A percentile compares a stretch with the other conserved stretches of the same genome.
Evolutionary conservation across 176 grass and related monocot genomes (phyloP).

Genomic region (Zoysia pacifica): DNA sequence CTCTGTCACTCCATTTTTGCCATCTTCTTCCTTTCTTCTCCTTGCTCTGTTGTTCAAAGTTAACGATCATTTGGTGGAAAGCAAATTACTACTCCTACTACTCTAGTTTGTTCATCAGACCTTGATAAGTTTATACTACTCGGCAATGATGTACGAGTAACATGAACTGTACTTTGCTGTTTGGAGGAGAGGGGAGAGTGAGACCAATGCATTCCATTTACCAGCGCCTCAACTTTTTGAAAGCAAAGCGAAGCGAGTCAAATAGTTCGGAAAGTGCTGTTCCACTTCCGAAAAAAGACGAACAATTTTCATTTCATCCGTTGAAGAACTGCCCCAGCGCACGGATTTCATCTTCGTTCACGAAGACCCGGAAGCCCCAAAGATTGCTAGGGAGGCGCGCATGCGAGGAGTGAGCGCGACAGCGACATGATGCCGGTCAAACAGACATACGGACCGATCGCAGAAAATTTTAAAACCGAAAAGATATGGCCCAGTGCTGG

Average conservation of each 20-base stretch:
- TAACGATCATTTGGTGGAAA: too few species aligned
- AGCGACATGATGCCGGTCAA: conserved; percentile 32
- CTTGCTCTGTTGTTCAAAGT: neutral
- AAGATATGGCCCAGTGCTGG: neutral
- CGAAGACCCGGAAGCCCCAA: too few species aligned
- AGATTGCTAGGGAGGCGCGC: neutral
- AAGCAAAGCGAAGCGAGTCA: neutral
- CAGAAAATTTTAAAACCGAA: neutral
- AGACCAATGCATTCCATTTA: too few species aligned
- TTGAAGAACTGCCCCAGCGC: neutral
- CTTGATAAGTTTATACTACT: neutral
- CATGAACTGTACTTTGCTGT: too few species aligned
- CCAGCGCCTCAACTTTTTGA: neutral
- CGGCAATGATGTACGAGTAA: too few species aligned
- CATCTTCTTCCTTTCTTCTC: neutral
- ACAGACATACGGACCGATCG: conserved; percentile 21
- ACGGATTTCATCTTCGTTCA: neutral
- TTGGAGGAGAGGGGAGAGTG: too few species aligned
- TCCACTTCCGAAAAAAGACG: neutral
- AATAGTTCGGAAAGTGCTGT: conserved; percentile 17
- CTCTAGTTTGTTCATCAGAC: neutral
- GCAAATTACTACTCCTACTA: too few species aligned
- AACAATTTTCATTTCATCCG: too few species aligned
- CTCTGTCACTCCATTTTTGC: neutral
- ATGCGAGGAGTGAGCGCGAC: conserved; percentile 19